These are phyloP conservation scores for Colletotrichum orchidophilum DNA, from an alignment of 2,329 filamentous ascomycete genomes.

Conservation along the genomic window DNA sequence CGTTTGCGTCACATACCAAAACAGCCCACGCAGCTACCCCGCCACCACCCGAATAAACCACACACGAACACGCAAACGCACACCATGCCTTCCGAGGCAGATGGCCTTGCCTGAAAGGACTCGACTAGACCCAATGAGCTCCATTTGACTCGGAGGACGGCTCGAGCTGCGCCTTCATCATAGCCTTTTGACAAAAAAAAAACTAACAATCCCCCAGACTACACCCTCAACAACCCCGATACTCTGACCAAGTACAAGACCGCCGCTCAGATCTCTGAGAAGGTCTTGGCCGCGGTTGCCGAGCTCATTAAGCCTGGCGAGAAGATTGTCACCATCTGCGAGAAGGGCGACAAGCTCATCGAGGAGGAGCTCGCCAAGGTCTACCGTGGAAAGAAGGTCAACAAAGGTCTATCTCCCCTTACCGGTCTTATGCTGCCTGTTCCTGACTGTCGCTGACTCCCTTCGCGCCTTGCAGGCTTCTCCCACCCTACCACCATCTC, in stretches of 20 bases:
- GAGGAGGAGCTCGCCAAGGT: slow-evolving; percentile 95
- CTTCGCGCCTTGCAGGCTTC: slow-evolving; percentile 68
- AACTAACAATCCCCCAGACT: slow-evolving; percentile 64
- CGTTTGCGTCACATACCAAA: slow-evolving; percentile 37
- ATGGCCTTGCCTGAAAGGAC: background rate
- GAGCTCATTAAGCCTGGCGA: slow-evolving; percentile 81
- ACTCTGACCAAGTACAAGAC: slow-evolving; percentile 99
- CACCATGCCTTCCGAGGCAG: slow-evolving; percentile 7
- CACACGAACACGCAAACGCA: too few species aligned
- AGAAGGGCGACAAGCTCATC: slow-evolving; percentile 93
- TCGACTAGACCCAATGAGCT: background rate
- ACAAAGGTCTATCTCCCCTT: slow-evolving; percentile 74
- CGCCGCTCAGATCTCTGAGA: slow-evolving; percentile 93
- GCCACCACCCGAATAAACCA: slow-evolving; percentile 1
- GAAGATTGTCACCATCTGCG: slow-evolving; percentile 94
- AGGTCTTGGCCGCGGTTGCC: slow-evolving; percentile 87
- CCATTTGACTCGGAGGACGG: slow-evolving; percentile 9
- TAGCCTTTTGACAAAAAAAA: background rate
- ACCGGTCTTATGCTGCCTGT: background rate
- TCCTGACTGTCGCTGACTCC: slow-evolving; percentile 32
- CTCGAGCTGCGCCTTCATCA: slow-evolving; percentile 1
- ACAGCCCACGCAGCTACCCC: slow-evolving; percentile 34
- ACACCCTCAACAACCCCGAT: slow-evolving; percentile 89
- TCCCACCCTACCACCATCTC: slow-evolving; percentile 95
- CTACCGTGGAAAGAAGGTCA: slow-evolving; percentile 97